phyloP scores from a whole-genome alignment of 192 early-diverging fungal genomes.

The Linnemannia zychae region DNA sequence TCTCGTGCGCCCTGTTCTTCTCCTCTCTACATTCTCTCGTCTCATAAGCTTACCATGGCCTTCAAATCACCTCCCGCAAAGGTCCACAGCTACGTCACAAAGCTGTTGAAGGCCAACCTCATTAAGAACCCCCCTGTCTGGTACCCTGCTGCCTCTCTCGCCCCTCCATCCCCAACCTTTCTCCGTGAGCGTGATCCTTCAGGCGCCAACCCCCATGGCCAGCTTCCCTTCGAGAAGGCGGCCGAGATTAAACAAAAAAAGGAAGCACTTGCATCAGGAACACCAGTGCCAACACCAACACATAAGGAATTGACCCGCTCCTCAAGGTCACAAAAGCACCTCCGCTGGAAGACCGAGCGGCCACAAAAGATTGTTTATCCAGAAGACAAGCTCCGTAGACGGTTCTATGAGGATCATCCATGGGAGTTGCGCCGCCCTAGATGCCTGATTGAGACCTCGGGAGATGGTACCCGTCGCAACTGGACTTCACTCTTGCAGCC shows the following conservation, averaged over 20 bases:
- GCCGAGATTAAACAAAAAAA: not conserved
- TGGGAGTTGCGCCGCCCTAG: constrained; percentile 85
- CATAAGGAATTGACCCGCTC: constrained; percentile 19
- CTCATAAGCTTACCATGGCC: constrained; percentile 27
- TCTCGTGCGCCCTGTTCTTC: not conserved
- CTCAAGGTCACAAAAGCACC: constrained; percentile 65
- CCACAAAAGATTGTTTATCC: constrained; percentile 87
- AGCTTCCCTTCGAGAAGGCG: constrained; percentile 19
- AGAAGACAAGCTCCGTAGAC: constrained; percentile 87
- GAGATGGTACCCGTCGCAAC: constrained; percentile 62
- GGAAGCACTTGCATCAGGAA: constrained; percentile 12
- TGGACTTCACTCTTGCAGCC: constrained; percentile 69
- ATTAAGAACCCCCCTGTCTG: constrained; percentile 67
- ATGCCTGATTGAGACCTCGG: constrained; percentile 76
- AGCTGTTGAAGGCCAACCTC: constrained; percentile 65
- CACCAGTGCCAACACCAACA: constrained; percentile 11
- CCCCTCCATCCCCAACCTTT: constrained; percentile 69
- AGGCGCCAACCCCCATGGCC: constrained; percentile 5
- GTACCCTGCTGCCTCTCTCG: constrained; percentile 60
- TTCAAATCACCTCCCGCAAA: constrained; percentile 58
- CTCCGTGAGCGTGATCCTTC: constrained; percentile 62
- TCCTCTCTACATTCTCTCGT: not conserved
- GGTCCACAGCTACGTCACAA: constrained; percentile 65
- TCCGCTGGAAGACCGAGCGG: constrained; percentile 70
- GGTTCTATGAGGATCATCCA: constrained; percentile 95